Evolutionary conservation across 2,329 filamentous ascomycete genomes (phyloP).

Genomic region (Aspergillus vadensis): DNA sequence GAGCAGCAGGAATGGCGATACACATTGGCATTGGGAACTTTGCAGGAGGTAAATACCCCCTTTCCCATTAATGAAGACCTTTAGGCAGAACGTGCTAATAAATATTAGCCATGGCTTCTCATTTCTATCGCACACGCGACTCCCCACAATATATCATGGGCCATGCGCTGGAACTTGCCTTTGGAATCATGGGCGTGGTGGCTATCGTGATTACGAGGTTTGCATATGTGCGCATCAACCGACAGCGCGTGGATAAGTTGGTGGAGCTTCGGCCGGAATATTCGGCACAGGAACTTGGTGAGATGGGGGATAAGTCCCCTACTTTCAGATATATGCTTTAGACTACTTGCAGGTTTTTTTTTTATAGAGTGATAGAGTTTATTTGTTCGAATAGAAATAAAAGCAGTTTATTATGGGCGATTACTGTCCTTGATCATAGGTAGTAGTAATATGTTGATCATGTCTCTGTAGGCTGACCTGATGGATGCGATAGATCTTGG

Average conservation of each 20-base stretch:
- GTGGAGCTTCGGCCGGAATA: constrained; percentile 33
- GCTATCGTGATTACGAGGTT: constrained; percentile 49
- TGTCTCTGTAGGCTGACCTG: no score
- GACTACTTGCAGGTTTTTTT: neutral
- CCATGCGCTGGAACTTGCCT: constrained; percentile 55
- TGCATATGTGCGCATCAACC: constrained; percentile 61
- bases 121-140: constrained; percentile 64
- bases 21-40: constrained; percentile 64
- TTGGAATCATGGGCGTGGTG: constrained; percentile 51
- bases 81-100: neutral
- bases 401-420: no score
- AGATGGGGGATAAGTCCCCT: constrained; percentile 62
- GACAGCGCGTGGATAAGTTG: constrained; percentile 50
- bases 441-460: no score
- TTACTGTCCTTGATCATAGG: no score
- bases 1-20: constrained; percentile 65
- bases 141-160: constrained; percentile 54
- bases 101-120: constrained; percentile 64
- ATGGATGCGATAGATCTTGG: no score
- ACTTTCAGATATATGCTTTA: constrained; percentile 64
- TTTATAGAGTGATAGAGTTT: no score
- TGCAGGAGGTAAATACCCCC: constrained; percentile 33
- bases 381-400: no score
- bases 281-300: constrained; percentile 55
- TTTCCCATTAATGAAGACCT: neutral